These are phyloP conservation scores for Quercus robur DNA, from an alignment of 306 rosid genomes.

Conservation along the genomic window DNA sequence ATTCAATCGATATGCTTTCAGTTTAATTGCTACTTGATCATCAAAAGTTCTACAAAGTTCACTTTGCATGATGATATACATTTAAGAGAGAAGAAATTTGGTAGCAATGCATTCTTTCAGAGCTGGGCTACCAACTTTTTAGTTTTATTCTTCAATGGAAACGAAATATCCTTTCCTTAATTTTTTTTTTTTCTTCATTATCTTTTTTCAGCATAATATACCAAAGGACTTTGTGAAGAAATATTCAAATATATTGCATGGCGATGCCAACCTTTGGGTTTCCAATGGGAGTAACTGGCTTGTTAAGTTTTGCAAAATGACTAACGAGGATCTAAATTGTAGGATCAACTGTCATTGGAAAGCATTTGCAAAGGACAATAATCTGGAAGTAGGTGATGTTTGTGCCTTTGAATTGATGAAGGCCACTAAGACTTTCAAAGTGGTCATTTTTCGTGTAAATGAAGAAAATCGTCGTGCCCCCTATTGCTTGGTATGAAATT, in stretches of 20 bases:
- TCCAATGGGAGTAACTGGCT: too few species aligned
- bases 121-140: not conserved
- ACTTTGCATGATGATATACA: not conserved
- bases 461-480: too few species aligned
- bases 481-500: too few species aligned
- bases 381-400: too few species aligned
- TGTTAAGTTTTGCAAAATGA: too few species aligned
- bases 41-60: not conserved
- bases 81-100: not conserved
- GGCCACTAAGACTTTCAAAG: too few species aligned
- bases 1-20: not conserved
- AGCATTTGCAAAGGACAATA: too few species aligned
- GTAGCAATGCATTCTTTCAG: not conserved
- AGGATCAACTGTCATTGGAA: too few species aligned
- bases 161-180: not conserved
- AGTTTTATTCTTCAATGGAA: not conserved
- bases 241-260: not conserved
- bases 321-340: too few species aligned
- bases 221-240: slow-evolving; percentile 1
- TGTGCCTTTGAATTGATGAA: too few species aligned
- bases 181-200: not conserved
- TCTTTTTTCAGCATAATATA: not conserved
- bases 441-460: too few species aligned
- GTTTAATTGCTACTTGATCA: not conserved
- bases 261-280: too few species aligned